Conservation (phyloP, 306 rosid species). For the Abrus precatorius region DNA sequence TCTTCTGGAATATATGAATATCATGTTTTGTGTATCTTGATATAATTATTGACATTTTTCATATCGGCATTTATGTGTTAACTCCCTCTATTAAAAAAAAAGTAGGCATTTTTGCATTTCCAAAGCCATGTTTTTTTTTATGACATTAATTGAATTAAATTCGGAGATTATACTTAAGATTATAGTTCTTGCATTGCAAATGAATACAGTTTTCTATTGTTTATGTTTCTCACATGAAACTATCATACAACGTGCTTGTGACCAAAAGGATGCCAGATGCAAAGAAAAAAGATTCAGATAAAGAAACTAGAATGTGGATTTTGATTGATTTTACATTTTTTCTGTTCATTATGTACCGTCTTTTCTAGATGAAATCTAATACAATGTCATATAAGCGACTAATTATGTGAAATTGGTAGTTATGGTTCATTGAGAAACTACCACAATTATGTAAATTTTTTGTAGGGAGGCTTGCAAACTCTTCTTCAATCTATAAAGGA, state of each 20-base stretch:
- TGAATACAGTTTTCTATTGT: background rate
- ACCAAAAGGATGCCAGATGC: constrained; percentile 2
- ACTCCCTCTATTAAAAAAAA: constrained; percentile 8
- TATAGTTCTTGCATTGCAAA: constrained; percentile 37
- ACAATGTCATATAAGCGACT: constrained; percentile 21
- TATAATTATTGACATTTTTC: background rate
- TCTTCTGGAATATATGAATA: background rate
- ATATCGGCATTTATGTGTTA: background rate
- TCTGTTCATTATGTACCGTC: constrained; percentile 15
- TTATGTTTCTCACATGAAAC: constrained; percentile 26
- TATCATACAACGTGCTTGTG: background rate
- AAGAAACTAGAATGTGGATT: constrained; percentile 21
- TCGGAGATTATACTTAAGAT: background rate
- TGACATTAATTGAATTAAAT: constrained; percentile 29
- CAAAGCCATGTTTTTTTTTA: background rate
- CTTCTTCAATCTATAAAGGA: constrained; percentile 77
- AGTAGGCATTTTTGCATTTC: constrained; percentile 3
- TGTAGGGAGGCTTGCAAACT: constrained; percentile 81
- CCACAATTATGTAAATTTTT: constrained; percentile 44
- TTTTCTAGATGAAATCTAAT: background rate
- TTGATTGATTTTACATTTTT: constrained; percentile 18
- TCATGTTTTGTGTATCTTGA: constrained; percentile 21
- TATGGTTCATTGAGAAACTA: constrained; percentile 45
- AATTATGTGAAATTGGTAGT: constrained; percentile 39
- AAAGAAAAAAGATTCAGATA: constrained; percentile 28